These are phyloP conservation scores for Mallotus repandus DNA, from an alignment of 441 rosid species.

Conservation along the genomic window DNA sequence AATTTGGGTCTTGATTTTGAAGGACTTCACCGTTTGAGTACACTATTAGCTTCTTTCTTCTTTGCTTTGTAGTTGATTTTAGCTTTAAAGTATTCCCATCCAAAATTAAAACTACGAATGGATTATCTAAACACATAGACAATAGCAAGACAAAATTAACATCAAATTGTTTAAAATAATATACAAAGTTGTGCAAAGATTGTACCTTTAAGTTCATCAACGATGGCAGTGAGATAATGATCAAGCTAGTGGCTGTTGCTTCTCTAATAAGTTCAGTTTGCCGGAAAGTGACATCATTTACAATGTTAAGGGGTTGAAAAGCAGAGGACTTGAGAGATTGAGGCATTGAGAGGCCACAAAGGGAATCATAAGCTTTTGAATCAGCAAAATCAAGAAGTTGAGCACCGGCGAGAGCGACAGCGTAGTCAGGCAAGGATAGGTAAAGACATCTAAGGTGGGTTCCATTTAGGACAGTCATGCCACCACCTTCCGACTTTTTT, in stretches of 20 bases:
- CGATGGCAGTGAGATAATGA: conserved; percentile 54
- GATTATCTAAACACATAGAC: conserved; percentile 48
- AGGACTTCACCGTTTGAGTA: conserved; percentile 20
- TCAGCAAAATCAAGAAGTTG: no score
- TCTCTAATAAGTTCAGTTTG: conserved; percentile 31
- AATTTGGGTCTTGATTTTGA: conserved; percentile 26
- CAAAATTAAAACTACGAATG: no score
- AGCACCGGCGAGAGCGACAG: no score
- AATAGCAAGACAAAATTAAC: conserved; percentile 14
- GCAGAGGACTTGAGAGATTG: conserved; percentile 47
- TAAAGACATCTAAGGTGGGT: conserved; percentile 46
- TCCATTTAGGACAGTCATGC: conserved; percentile 63
- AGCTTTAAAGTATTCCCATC: no score
- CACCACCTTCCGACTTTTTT: conserved; percentile 53
- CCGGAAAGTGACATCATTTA: conserved; percentile 38
- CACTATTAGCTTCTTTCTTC: conserved; percentile 16
- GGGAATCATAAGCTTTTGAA: conserved; percentile 45
- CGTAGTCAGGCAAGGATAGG: no score
- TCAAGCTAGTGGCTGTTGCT: conserved; percentile 38
- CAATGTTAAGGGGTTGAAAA: conserved; percentile 36
- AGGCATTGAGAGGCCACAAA: conserved; percentile 64
- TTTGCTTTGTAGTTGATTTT: conserved; percentile 17
- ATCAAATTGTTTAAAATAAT: conserved; percentile 1
- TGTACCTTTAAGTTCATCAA: conserved; percentile 61
- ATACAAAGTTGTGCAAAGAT: not conserved